These are phyloP conservation scores for Tylopilus intermedius DNA, from an alignment of 768 basidiomycete species.

Conservation along the genomic window DNA sequence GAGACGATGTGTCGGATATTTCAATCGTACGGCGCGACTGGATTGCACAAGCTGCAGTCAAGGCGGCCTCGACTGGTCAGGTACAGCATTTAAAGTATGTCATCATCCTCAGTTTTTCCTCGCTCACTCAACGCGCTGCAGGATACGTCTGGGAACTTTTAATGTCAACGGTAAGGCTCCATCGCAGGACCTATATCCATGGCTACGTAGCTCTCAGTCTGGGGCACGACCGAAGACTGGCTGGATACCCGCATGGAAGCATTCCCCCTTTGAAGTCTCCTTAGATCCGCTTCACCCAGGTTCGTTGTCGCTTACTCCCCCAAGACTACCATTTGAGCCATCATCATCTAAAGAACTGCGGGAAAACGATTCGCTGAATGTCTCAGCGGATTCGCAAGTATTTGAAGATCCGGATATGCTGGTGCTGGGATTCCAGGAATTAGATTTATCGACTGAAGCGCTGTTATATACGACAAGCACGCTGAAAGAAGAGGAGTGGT, in stretches of 20 bases:
- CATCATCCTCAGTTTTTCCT: background rate
- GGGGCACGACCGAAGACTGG: background rate
- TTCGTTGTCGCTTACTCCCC: slow-evolving; percentile 7
- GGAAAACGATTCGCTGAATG: background rate
- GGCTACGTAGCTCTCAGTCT: slow-evolving; percentile 41
- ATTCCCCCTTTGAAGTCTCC: slow-evolving; percentile 33
- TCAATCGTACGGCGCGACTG: slow-evolving; percentile 59
- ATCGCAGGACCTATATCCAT: slow-evolving; percentile 64
- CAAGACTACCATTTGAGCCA: background rate
- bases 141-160: slow-evolving; percentile 73
- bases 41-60: slow-evolving; percentile 45
- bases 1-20: slow-evolving; percentile 58
- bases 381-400: slow-evolving; percentile 15
- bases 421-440: slow-evolving; percentile 76
- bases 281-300: slow-evolving; percentile 21
- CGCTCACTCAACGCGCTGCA: slow-evolving; percentile 21
- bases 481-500: slow-evolving; percentile 67
- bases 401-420: slow-evolving; percentile 57
- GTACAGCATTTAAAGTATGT: slow-evolving; percentile 24
- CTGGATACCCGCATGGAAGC: slow-evolving; percentile 33
- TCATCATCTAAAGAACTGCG: slow-evolving; percentile 6
- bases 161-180: slow-evolving; percentile 80
- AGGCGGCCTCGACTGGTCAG: slow-evolving; percentile 23
- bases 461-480: slow-evolving; percentile 65
- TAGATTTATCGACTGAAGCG: slow-evolving; percentile 75